These are phyloP conservation scores for Phaseolus coccineus DNA, from an alignment of 331 rosid species.

Conservation along the genomic window DNA sequence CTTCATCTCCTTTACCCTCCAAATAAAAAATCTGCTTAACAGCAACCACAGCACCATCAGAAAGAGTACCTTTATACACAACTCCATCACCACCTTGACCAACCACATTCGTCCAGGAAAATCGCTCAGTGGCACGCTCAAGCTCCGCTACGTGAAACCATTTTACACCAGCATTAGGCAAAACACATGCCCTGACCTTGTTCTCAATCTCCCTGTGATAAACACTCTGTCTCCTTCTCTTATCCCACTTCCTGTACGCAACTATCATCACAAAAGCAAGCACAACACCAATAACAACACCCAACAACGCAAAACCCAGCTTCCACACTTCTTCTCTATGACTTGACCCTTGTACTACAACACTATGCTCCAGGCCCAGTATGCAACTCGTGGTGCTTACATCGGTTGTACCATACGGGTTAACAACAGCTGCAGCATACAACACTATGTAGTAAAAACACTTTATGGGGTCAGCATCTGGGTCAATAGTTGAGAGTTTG, in stretches of 20 bases:
- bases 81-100: constrained; percentile 85
- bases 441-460: constrained; percentile 64
- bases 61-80: constrained; percentile 72
- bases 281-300: constrained; percentile 57
- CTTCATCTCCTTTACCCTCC: constrained; percentile 72
- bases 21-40: constrained; percentile 68
- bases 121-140: constrained; percentile 68
- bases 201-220: constrained; percentile 60
- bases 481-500: constrained; percentile 38
- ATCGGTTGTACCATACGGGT: constrained; percentile 65
- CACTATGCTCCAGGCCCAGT: constrained; percentile 50
- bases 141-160: constrained; percentile 77
- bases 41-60: constrained; percentile 68
- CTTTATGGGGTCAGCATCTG: constrained; percentile 35
- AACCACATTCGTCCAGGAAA: constrained; percentile 64
- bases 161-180: constrained; percentile 69
- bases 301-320: constrained; percentile 58
- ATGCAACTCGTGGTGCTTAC: constrained; percentile 62
- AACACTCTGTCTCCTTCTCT: constrained; percentile 47
- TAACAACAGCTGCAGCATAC: constrained; percentile 72
- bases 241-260: constrained; percentile 53
- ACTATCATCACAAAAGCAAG: constrained; percentile 47
- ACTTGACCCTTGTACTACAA: neutral
- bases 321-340: constrained; percentile 35
- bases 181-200: constrained; percentile 55